Percentiles rank a stretch among this genome's conserved stretches.
Conservation (phyloP, 164 flowering plant genomes). For the Kingdonia uniflora region DNA sequence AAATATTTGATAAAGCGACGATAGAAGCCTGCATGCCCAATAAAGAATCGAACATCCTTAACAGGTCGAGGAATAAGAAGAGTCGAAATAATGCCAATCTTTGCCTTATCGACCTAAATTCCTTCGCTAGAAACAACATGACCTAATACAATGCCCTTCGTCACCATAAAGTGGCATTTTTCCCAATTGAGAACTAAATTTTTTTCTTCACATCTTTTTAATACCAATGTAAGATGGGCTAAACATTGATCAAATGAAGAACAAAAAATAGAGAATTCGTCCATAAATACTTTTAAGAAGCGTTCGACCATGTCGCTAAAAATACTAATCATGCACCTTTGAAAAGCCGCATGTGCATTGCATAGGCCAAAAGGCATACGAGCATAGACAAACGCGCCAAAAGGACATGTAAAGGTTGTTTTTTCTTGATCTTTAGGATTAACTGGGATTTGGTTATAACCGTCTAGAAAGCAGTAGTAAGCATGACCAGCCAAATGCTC, state of each 20-base stretch:
- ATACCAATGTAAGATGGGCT: no score
- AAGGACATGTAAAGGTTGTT: conserved; percentile 1
- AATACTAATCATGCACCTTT: no score
- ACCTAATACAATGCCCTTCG: not conserved
- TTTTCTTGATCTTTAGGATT: not conserved
- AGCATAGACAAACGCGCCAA: not conserved
- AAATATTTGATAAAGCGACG: not conserved
- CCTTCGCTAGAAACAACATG: not conserved
- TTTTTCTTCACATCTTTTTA: no score
- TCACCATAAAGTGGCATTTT: not conserved
- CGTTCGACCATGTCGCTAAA: no score
- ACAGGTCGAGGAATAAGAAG: not conserved
- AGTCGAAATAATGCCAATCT: not conserved
- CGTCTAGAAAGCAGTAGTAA: not conserved
- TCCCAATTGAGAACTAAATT: not conserved
- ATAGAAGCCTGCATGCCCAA: not conserved
- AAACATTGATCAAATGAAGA: no score
- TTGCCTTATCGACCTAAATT: not conserved
- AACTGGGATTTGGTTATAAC: not conserved
- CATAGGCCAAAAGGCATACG: not conserved
- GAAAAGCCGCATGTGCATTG: no score
- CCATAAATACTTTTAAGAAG: no score
- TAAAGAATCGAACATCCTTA: not conserved
- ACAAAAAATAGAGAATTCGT: no score
- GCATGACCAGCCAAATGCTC: not conserved